Evolutionary conservation across 1,284 basidiomycete species (phyloP), one percentile per base, ranked within the genome.

Genomic region (Leccinum colubrinum): DNA sequence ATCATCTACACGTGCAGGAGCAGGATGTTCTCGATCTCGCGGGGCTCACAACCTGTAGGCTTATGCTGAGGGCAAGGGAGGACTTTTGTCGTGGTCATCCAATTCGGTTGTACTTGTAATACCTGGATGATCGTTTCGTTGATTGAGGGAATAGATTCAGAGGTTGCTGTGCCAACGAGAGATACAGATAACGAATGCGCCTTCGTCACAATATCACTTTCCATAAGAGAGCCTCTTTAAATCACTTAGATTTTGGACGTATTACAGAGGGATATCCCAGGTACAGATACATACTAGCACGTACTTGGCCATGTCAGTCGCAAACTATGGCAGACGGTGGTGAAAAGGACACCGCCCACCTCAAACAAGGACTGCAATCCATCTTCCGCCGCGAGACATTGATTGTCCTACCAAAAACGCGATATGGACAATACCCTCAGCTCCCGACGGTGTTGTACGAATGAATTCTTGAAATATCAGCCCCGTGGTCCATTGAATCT

Each of bases 311-410:
- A 73, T 89, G 83, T 89, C 65, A 71, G 82, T 86, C 85, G 66
- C 80, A 84, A 79, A 84, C 83, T 90, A 90, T 90, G 85, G 85
- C 86, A 83, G 78, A 80, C 76, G 77, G 76, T 79, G 82, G 83
- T 85, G 59, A 62, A 59, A 68, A 61, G 65, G 46, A 79, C 82
- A 79, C 81, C 75, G 78, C 79, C 78, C 76, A 76, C 88, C 86
- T 91, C 88, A 91, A 90, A 91, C 88, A 76, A 83, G 82, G 86
- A 87, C 78, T 60, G n/a, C 22, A 54, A 54, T 73, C 64, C 52
- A 59, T 82, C 71, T 82, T 62, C 74, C 78, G 75, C 64, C 37
- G 11, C 17, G 61, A 69, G 55, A 57, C 56, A 56, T 41, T 41
- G 54, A 37, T 56, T 59, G 59, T 43, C 58, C 59, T 35, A 37